Percentiles rank a stretch among this genome's conserved stretches.
phyloP scores from a whole-genome alignment of 1,139 yeast species.

The Taphrina pruni region DNA sequence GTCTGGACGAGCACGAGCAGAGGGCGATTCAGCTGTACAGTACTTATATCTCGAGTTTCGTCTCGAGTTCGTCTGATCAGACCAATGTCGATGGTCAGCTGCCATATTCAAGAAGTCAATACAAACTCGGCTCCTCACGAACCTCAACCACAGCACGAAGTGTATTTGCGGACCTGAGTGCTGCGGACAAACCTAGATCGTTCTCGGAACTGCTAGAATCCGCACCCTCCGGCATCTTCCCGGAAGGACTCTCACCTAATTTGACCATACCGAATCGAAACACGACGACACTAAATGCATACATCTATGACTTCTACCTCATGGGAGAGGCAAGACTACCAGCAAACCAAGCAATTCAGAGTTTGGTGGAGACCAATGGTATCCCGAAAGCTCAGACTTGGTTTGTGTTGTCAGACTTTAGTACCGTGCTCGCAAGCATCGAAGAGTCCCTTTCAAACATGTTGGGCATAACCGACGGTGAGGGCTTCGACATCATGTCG shows the following conservation, averaged over 20 bases:
- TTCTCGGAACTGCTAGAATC: conserved; percentile 28
- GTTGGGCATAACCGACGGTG: conserved; percentile 37
- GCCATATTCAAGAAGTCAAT: conserved; percentile 31
- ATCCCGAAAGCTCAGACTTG: conserved; percentile 40
- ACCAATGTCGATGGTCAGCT: conserved; percentile 24
- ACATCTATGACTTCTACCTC: conserved; percentile 41
- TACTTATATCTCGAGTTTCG: conserved; percentile 33
- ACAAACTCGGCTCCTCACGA: neutral
- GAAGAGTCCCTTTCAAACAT: conserved; percentile 38
- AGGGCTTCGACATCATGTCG: conserved; percentile 28
- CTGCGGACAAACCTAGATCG: conserved; percentile 10
- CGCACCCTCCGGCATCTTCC: conserved; percentile 36
- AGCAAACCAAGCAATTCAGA: conserved; percentile 30
- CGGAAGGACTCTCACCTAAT: conserved; percentile 37
- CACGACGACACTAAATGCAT: conserved; percentile 36
- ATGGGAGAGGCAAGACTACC: conserved; percentile 36
- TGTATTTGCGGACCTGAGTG: conserved; percentile 29
- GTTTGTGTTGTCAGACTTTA: conserved; percentile 41
- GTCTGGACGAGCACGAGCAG: conserved; percentile 37
- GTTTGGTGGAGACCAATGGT: conserved; percentile 38
- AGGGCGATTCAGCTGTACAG: conserved; percentile 37
- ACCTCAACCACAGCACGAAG: neutral
- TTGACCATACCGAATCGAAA: conserved; percentile 24
- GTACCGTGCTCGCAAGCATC: conserved; percentile 40
- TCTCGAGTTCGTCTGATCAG: conserved; percentile 26